Evolutionary conservation across 2,329 filamentous ascomycete genomes (phyloP), one percentile per base, ranked within the genome.

Genomic region (Hymenotorrendiella dingleyae): DNA sequence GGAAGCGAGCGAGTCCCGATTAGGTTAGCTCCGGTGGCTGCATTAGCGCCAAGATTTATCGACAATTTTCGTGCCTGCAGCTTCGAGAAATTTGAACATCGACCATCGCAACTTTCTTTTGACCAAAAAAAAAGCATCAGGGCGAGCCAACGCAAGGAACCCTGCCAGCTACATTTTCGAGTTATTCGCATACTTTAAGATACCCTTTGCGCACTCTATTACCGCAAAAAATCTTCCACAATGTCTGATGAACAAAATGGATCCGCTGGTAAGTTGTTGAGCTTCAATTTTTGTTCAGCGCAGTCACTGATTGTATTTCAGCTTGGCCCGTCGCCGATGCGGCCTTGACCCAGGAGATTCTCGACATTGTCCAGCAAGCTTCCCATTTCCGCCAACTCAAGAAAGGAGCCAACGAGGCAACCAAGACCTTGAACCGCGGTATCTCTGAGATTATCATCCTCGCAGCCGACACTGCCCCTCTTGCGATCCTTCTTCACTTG

Each of bases 371-470:
- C 49, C 86, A 91, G 70, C 26, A 46, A 42, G 26, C 37, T 10
- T 61, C 57, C 30, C 64, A 84, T 69, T 74, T 78, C 61, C 76
- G 82, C 39, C 86, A 93, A 74, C 69, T 90, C 54, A 93, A 93
- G 76, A 94, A 93, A 74, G 86, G 87, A 49, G 86, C 86, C 63
- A 91, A 90, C 75, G 84, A 87, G 65, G 72, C 80, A 27, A 94
- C 87, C 62, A 94, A 94, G 75, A 85, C 87, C 1, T 76, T 95
- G 38, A 94, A 93, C 73, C 84, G 91, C 56, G 90, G 91, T 69
- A 89, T 91, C 50, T 81, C 81, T 55, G 91, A 97, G 70, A 73
- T 97, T 52, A 82, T 95, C 61, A 78, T 97, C 56, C 80, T 96
- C 42, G 88, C 89, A 36, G 89, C 87, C 52, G 91, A 97, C 64